These are phyloP conservation scores for Cyclotella atomus DNA, from an alignment of 108 stramenopile genomes.

Conservation along the genomic window DNA sequence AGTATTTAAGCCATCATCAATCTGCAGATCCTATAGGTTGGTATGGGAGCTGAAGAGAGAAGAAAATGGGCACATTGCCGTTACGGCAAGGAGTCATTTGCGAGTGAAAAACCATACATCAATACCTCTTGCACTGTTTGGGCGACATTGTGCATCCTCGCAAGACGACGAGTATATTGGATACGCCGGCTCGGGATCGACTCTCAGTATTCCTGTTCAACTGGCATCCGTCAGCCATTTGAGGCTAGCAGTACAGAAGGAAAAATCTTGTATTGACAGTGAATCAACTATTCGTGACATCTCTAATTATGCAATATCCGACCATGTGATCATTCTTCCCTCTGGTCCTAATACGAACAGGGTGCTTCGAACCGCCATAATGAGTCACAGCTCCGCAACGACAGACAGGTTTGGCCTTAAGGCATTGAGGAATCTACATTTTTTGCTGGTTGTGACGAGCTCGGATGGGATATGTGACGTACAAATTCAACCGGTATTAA, in stretches of 20 bases:
- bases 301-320: constrained; percentile 43
- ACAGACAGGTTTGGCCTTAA: constrained; percentile 36
- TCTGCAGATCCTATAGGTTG: constrained; percentile 44
- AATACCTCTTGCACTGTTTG: constrained; percentile 55
- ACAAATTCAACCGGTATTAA: constrained; percentile 62
- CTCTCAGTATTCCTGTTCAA: constrained; percentile 59
- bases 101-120: constrained; percentile 60
- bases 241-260: constrained; percentile 55
- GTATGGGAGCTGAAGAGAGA: constrained; percentile 63
- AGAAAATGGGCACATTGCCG: constrained; percentile 54
- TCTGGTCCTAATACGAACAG: constrained; percentile 61
- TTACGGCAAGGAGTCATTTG: constrained; percentile 64
- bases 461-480: constrained; percentile 58
- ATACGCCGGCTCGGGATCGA: constrained; percentile 34
- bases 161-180: constrained; percentile 58
- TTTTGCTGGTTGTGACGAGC: constrained; percentile 56
- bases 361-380: constrained; percentile 56
- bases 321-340: constrained; percentile 71
- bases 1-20: constrained; percentile 54
- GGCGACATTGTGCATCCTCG: constrained; percentile 64
- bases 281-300: constrained; percentile 19
- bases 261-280: background rate
- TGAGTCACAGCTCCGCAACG: constrained; percentile 24
- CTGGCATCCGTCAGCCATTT: constrained; percentile 67
- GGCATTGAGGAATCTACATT: constrained; percentile 57